Base-by-base conservation (phyloP, 495 filamentous ascomycete species). In the Penicillium pulvis region DNA sequence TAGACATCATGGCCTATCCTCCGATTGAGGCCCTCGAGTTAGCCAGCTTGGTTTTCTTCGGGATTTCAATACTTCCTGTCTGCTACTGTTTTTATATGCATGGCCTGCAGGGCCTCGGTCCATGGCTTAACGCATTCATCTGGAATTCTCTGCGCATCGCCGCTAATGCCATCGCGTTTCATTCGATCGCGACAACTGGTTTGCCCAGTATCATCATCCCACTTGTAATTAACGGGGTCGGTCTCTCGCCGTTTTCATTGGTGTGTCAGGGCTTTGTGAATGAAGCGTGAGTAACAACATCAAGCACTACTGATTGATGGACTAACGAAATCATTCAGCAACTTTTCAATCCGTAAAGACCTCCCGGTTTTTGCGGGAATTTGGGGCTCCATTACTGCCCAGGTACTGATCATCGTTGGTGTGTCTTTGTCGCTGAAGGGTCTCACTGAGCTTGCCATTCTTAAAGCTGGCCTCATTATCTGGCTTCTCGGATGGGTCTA, bases 81-180 rank as follows among this genome's bases (percentile, higher is more conserved):
- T 49, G 46, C 9, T 49, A 49, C 9, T 49, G 46, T n/a, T 49
- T 49, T 49, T 49, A 49, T 30, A 49, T 49, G 26, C 46, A 49
- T 49, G 26, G 46, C 1, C 46, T n/a, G 26, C 12, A 49, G 24
- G 46, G 46, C 7, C 0, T 49, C 1, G 46, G 46, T 9, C 24
- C 46, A 0, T 49, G 46, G 46, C 26, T 49, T 19, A 49, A 49
- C 7, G 16, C 24, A 9, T 19, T 49, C 8, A 9, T 49, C 3
- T 49, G 46, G 46, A 49, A 30, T 26, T 9, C 46, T 24, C 26
- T 49, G 9, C 46, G 46, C 24, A 24, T 49, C 17, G 26, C 46
- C 26, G 46, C 23, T n/a, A 30, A 49, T 49, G 46, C 23, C 26
- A 31, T 49, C 26, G 46, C 46, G 0, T 49, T 30, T 9, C 19